Evolutionary conservation across 225 moss, liverwort and hornwort species (phyloP).

Genomic region (Pseudoscleropodium purum): DNA sequence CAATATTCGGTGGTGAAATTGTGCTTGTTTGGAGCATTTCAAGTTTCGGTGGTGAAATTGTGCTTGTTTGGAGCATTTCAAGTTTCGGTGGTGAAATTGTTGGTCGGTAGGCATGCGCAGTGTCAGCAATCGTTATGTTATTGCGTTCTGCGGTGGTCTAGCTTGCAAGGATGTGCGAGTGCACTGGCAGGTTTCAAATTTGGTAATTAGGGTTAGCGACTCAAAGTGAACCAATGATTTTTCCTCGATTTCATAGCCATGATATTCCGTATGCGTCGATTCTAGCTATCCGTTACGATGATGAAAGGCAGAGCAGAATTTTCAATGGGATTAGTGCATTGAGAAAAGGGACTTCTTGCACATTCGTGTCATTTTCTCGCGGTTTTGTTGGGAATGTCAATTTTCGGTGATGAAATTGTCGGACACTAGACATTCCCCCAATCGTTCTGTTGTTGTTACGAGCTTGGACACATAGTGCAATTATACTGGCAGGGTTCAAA

Average conservation of each 20-base stretch:
- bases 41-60: too few species aligned
- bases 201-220: neutral
- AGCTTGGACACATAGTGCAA: neutral
- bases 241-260: neutral
- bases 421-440: neutral
- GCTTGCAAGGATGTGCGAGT: neutral
- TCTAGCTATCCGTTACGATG: neutral
- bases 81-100: too few species aligned
- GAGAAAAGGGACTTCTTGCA: neutral
- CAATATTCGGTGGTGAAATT: neutral
- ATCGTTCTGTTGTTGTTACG: neutral
- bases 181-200: neutral
- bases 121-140: neutral
- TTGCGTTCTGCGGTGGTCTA: neutral
- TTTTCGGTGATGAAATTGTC: neutral
- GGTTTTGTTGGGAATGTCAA: neutral
- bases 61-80: neutral
- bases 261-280: neutral
- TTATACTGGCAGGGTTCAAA: neutral
- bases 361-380: neutral
- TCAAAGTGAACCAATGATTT: neutral
- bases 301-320: neutral
- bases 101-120: neutral
- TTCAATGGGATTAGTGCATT: neutral
- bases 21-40: neutral